Conservation (phyloP, 2,329 filamentous ascomycete genomes). For the Blumeria graminis region DNA sequence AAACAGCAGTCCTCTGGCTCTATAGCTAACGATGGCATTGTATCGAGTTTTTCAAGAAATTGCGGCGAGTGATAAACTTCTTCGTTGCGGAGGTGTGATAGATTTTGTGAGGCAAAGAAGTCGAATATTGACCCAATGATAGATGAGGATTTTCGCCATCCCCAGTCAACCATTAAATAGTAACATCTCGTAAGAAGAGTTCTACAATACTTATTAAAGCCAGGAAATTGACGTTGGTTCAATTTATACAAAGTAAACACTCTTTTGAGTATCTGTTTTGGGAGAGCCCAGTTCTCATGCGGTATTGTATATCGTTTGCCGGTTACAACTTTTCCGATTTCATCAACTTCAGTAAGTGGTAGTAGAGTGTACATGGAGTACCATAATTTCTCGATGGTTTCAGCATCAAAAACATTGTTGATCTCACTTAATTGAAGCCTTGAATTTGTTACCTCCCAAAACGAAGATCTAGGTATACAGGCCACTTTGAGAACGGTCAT, state of each 20-base stretch:
- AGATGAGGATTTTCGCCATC: constrained; percentile 30
- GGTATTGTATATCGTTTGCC: constrained; percentile 17
- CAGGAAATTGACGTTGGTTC: constrained; percentile 29
- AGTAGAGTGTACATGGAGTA: constrained; percentile 32
- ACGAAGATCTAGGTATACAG: constrained; percentile 26
- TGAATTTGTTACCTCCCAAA: constrained; percentile 33
- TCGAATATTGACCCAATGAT: constrained; percentile 40
- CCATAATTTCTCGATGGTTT: constrained; percentile 31
- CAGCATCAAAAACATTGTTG: constrained; percentile 19
- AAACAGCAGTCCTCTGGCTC: constrained; percentile 36
- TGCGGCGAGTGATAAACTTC: constrained; percentile 33
- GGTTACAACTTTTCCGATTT: constrained; percentile 23
- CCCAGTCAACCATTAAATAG: constrained; percentile 38
- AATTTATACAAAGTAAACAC: constrained; percentile 33
- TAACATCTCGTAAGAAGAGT: constrained; percentile 35
- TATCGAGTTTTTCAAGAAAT: constrained; percentile 32
- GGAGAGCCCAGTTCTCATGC: constrained; percentile 34
- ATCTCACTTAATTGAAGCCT: constrained; percentile 18
- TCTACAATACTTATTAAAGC: constrained; percentile 42
- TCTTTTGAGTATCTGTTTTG: constrained; percentile 29
- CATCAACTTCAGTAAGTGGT: constrained; percentile 35
- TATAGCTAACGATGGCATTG: constrained; percentile 21
- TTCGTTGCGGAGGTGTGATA: constrained; percentile 39
- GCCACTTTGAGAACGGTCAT: constrained; percentile 28
- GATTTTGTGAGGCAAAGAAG: constrained; percentile 38